A percentile compares a stretch with the other conserved stretches of the same genome.
phyloP scores from a whole-genome alignment of 2,329 filamentous ascomycete species.

The Dothidotthia symphoricarpi region DNA sequence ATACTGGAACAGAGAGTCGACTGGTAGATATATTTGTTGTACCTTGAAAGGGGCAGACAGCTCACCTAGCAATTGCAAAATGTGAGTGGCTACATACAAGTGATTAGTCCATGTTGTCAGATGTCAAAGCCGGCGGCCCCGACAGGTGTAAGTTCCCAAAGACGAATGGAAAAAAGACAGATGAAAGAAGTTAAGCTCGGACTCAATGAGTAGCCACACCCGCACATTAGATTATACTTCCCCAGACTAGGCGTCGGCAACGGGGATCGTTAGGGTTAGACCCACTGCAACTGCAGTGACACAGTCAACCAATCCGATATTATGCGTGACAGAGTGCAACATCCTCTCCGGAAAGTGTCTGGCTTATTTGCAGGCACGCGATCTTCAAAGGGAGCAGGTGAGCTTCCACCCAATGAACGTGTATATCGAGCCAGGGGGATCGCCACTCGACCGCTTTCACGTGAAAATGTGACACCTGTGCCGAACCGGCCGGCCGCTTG shows the following conservation, averaged over 20 bases:
- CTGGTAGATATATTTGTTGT: too few relatives aligned
- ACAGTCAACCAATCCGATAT: slow-evolving; percentile 14
- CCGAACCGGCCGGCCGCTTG: not conserved
- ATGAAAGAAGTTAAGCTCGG: not conserved
- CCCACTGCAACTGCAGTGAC: too few relatives aligned
- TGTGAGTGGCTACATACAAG: too few relatives aligned
- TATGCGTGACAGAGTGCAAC: slow-evolving; percentile 11
- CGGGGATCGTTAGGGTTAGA: too few relatives aligned
- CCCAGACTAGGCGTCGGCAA: too few relatives aligned
- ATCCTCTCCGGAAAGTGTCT: slow-evolving; percentile 16
- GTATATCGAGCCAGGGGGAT: slow-evolving; percentile 9
- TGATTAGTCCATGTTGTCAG: too few relatives aligned
- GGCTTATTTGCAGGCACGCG: slow-evolving; percentile 11
- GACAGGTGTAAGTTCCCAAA: not conserved
- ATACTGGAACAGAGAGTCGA: slow-evolving; percentile 5
- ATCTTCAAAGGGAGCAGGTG: slow-evolving; percentile 15
- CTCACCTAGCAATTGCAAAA: too few relatives aligned
- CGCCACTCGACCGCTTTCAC: slow-evolving; percentile 18
- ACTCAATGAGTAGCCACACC: slow-evolving; percentile 9
- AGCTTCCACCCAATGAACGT: slow-evolving; percentile 13
- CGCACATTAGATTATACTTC: slow-evolving; percentile 6
- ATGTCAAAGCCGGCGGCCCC: not conserved
- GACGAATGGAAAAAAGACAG: too few relatives aligned
- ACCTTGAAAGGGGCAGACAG: too few relatives aligned
- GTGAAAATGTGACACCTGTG: slow-evolving; percentile 9